Base-by-base conservation (phyloP, 495 filamentous ascomycete species). In the Echria macrotheca region DNA sequence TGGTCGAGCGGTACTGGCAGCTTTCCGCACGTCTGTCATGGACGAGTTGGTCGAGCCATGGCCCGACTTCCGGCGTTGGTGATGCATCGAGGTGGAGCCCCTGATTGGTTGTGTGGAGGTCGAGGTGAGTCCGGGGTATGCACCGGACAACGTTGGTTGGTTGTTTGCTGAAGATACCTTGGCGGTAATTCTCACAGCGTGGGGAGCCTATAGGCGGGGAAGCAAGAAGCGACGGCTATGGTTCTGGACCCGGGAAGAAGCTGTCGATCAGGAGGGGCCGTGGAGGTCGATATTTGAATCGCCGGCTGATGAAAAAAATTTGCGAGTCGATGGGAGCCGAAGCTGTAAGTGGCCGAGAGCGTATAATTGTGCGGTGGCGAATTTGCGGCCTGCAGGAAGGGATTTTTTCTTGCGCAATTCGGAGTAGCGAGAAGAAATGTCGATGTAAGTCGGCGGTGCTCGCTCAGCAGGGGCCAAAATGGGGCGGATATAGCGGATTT, bases 51-150 rank as follows among this genome's bases (percentile, higher is more conserved):
- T 68, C 49, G 71, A 69, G 56, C 44, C 59, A 60, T 73, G 71
- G 18, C 72, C 72, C 49, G 71, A 74, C 60, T 63, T 72, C 55
- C 72, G 67, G 54, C 73, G 71, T 49, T 63, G 64, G 57, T 75
- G 72, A 60, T 74, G 70, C 73, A 76, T 76, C 21, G 50, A 44
- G 54, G 19, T 41, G 18, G 54, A 19, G 31, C 11, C 9, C 53
- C 44, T 66, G 60, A 62, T 61, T 65, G 60, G 64, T 46, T 52
- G 26, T 7, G 22, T 31, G 8, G 35, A 17, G 31, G n/a, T 32
- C 14, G n/a, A 43, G 31, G 31, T 35, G 42, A 46, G 47, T 24
- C 38, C 44, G 48, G 29, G 44, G 43, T 23, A 11, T 17, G 19
- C 26, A 35, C 21, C 36, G 37, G 50, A 41, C 21, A 18, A 44